A percentile compares a stretch with the other conserved stretches of the same genome.
Evolutionary conservation across 2,329 filamentous ascomycete species (phyloP).

Genomic region (Trichoderma harzianum): DNA sequence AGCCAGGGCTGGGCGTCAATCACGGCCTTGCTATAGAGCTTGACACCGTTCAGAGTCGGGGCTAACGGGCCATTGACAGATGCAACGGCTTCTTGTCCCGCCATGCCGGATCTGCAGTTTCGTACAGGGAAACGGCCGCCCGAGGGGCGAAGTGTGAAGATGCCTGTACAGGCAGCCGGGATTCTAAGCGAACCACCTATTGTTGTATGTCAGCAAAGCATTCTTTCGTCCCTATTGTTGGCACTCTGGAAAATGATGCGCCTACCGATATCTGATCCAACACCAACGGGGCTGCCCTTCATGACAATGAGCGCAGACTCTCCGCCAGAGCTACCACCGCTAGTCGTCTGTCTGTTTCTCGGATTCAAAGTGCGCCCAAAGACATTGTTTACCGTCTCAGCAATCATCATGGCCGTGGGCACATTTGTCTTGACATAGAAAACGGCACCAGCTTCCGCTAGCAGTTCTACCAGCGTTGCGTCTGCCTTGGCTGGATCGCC

Average conservation of each 20-base stretch:
- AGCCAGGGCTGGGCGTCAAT: conserved; percentile 54
- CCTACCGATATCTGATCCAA: conserved; percentile 59
- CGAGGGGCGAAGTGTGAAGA: conserved; percentile 55
- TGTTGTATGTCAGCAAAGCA: not conserved
- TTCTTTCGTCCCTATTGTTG: not conserved
- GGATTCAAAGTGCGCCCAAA: conserved; percentile 63
- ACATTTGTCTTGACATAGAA: conserved; percentile 57
- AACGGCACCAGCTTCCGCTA: conserved; percentile 49
- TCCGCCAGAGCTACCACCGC: conserved; percentile 65
- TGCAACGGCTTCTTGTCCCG: conserved; percentile 62
- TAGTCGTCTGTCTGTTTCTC: conserved; percentile 54
- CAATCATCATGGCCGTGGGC: conserved; percentile 65
- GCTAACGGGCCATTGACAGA: conserved; percentile 64
- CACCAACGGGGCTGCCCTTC: conserved; percentile 55
- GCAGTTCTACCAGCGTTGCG: conserved; percentile 39
- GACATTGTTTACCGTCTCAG: conserved; percentile 63
- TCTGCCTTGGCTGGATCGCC: conserved; percentile 51
- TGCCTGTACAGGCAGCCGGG: conserved; percentile 54
- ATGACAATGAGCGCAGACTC: conserved; percentile 62
- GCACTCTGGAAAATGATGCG: not conserved
- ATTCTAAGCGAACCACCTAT: conserved; percentile 51
- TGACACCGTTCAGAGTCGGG: conserved; percentile 52
- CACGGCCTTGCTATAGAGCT: conserved; percentile 51
- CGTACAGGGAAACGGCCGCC: conserved; percentile 58
- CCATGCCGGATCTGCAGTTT: conserved; percentile 53